Percentiles rank a stretch among this genome's conserved stretches.
These are phyloP conservation scores for Lipomyces spencermartinsiae DNA, from an alignment of 805 yeast species.

Conservation along the genomic window DNA sequence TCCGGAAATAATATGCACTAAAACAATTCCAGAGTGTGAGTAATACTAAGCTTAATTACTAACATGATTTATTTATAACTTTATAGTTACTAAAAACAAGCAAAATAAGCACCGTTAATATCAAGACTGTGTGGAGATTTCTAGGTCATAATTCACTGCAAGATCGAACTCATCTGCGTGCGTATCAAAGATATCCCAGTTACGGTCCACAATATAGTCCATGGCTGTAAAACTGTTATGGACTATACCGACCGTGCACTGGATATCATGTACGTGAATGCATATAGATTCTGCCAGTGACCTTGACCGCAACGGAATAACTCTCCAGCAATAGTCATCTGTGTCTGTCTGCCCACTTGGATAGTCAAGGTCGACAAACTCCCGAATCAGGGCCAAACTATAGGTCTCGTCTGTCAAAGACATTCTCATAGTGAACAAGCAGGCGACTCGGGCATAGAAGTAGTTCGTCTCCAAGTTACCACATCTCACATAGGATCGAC, in stretches of 20 bases:
- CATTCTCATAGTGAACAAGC: not conserved
- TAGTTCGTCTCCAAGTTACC: not conserved
- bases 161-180: constrained; percentile 4
- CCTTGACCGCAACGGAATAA: not conserved
- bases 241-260: constrained; percentile 9
- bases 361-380: not conserved
- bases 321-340: not conserved
- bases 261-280: not conserved
- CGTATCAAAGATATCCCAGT: constrained; percentile 2
- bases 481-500: not conserved
- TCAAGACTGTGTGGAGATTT: not conserved
- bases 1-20: not conserved
- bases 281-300: not conserved
- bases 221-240: constrained; percentile 1
- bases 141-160: not conserved
- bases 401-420: not conserved
- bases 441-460: not conserved
- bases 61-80: no score
- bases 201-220: constrained; percentile 4
- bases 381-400: constrained; percentile 1
- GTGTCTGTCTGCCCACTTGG: not conserved
- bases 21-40: constrained; percentile 1
- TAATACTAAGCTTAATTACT: not conserved
- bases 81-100: no score
- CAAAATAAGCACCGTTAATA: no score